Conservation (phyloP, 2,329 filamentous ascomycete species). For the Volutella citrinella region DNA sequence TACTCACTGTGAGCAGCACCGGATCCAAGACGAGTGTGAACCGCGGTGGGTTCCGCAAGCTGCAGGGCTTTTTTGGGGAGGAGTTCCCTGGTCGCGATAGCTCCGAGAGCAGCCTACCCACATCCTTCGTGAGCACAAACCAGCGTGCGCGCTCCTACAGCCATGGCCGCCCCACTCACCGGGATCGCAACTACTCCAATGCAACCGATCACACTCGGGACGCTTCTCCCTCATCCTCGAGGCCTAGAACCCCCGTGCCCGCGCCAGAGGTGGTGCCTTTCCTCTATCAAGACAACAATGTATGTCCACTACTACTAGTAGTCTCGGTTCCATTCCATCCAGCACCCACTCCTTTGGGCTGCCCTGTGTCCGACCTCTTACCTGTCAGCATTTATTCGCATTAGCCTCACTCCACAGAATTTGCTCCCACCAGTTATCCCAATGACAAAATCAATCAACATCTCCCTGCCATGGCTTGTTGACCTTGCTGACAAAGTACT, state of each 20-base stretch:
- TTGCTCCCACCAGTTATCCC: not conserved
- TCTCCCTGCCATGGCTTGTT: constrained; percentile 9
- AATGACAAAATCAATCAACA: not conserved
- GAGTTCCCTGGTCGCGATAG: constrained; percentile 74
- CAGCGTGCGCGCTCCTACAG: constrained; percentile 63
- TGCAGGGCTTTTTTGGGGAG: constrained; percentile 91
- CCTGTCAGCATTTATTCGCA: not conserved
- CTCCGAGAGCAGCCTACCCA: constrained; percentile 66
- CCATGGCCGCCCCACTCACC: constrained; percentile 52
- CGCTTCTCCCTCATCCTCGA: constrained; percentile 70
- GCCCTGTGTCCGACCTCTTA: no score
- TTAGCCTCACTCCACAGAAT: not conserved
- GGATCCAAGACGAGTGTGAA: constrained; percentile 73
- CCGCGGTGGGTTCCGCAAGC: constrained; percentile 72
- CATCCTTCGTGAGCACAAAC: constrained; percentile 50
- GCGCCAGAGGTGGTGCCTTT: constrained; percentile 97
- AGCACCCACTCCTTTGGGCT: constrained; percentile 12
- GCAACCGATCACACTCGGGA: constrained; percentile 70
- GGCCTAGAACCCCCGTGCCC: constrained; percentile 80
- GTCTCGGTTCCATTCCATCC: constrained; percentile 20
- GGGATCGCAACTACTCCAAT: constrained; percentile 80
- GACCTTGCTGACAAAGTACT: no score
- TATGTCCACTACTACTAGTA: constrained; percentile 45
- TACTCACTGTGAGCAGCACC: constrained; percentile 75
- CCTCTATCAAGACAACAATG: constrained; percentile 79